phyloP scores from a whole-genome alignment of 2,329 filamentous ascomycete genomes.

The Fusarium sp. region DNA sequence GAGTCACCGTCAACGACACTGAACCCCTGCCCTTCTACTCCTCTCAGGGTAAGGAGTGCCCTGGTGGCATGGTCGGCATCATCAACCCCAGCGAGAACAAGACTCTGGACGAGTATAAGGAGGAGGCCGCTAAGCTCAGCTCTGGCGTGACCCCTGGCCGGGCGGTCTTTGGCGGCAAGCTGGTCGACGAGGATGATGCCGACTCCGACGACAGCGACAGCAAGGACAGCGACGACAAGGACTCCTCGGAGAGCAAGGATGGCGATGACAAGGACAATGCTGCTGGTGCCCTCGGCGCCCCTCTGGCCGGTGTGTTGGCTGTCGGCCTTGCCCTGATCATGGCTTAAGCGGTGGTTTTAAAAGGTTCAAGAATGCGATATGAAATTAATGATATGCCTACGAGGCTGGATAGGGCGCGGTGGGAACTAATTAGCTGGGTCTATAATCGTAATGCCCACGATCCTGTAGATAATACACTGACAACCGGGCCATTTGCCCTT shows the following conservation, averaged over 20 bases:
- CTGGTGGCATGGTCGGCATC: slow-evolving; percentile 53
- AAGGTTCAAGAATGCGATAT: slow-evolving; percentile 21
- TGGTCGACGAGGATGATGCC: slow-evolving; percentile 38
- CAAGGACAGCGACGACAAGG: not conserved
- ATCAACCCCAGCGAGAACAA: slow-evolving; percentile 47
- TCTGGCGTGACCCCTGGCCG: slow-evolving; percentile 42
- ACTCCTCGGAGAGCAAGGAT: not conserved
- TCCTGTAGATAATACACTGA: slow-evolving; percentile 1
- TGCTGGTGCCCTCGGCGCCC: slow-evolving; percentile 24
- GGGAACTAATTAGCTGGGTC: slow-evolving; percentile 4
- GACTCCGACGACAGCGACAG: slow-evolving; percentile 8
- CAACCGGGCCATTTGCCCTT: not conserved
- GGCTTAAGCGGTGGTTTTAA: slow-evolving; percentile 8
- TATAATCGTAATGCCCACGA: slow-evolving; percentile 8
- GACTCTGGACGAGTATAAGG: slow-evolving; percentile 47
- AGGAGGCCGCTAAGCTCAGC: slow-evolving; percentile 42
- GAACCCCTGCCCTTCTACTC: slow-evolving; percentile 53
- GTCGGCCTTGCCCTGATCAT: slow-evolving; percentile 33
- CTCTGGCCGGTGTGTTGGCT: slow-evolving; percentile 29
- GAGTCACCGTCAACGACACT: slow-evolving; percentile 46
- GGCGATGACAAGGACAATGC: slow-evolving; percentile 17
- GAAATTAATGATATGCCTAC: slow-evolving; percentile 22
- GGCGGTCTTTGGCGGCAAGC: slow-evolving; percentile 43
- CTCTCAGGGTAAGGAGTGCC: slow-evolving; percentile 51
- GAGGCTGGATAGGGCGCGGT: not conserved